Percentiles rank a stretch among this genome's conserved stretches.
phyloP scores from a whole-genome alignment of 1,284 basidiomycete genomes.

The Papiliotrema fonsecae region DNA sequence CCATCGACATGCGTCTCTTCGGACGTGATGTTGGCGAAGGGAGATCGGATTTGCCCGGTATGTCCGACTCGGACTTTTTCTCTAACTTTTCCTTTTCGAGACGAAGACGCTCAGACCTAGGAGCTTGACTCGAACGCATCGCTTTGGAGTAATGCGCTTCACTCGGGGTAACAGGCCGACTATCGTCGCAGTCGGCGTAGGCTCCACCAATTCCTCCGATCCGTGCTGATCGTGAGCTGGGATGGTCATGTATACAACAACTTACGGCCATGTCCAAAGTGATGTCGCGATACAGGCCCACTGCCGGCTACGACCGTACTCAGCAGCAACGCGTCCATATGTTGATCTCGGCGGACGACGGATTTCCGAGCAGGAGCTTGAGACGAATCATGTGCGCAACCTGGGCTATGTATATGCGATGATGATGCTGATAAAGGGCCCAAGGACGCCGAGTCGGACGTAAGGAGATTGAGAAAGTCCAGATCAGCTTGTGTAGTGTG shows the following conservation, averaged over 20 bases:
- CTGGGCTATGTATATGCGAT: background rate
- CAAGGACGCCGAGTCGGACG: slow-evolving; percentile 24
- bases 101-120: slow-evolving; percentile 36
- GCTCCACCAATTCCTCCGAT: too few species aligned
- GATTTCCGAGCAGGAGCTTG: slow-evolving; percentile 7
- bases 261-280: slow-evolving; percentile 41
- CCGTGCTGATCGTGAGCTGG: too few species aligned
- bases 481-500: slow-evolving; percentile 31
- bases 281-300: slow-evolving; percentile 43
- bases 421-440: slow-evolving; percentile 20
- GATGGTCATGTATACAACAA: too few species aligned
- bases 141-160: slow-evolving; percentile 13
- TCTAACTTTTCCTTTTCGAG: slow-evolving; percentile 14
- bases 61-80: background rate
- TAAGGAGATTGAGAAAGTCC: slow-evolving; percentile 40
- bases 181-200: slow-evolving; percentile 44
- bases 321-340: slow-evolving; percentile 44
- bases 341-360: slow-evolving; percentile 20
- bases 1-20: slow-evolving; percentile 41
- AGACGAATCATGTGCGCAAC: slow-evolving; percentile 1
- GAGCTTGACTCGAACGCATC: slow-evolving; percentile 41
- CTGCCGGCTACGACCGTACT: slow-evolving; percentile 44
- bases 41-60: slow-evolving; percentile 1
- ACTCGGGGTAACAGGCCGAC: slow-evolving; percentile 32
- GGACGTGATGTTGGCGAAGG: slow-evolving; percentile 11